Evolutionary conservation across 1,284 basidiomycete species (phyloP).

Genomic region (Peniophora sp.): DNA sequence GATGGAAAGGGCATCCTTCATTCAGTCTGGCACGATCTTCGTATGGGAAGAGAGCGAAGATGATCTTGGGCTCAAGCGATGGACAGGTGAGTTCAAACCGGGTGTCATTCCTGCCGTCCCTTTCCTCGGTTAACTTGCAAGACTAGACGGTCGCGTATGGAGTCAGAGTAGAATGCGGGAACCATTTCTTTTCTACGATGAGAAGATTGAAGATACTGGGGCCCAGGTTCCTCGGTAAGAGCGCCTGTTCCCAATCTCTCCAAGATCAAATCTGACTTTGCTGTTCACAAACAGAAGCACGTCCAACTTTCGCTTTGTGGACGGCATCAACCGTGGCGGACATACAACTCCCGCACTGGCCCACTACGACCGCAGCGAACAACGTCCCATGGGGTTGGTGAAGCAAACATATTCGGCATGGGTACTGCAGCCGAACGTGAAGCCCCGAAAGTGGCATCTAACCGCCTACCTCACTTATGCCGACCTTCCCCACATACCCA

Average conservation of each 20-base stretch:
- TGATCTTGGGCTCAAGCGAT: constrained; percentile 50
- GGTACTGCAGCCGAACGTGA: constrained; percentile 39
- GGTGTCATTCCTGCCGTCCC: not conserved
- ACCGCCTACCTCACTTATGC: constrained; percentile 59
- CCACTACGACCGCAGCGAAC: constrained; percentile 47
- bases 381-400: constrained; percentile 45
- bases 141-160: constrained; percentile 53
- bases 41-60: constrained; percentile 63
- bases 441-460: constrained; percentile 52
- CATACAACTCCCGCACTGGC: constrained; percentile 47
- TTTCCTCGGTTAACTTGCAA: not conserved
- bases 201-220: constrained; percentile 37
- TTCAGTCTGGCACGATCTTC: constrained; percentile 54
- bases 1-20: constrained; percentile 44
- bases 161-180: constrained; percentile 59
- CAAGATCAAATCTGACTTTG: constrained; percentile 10
- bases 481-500: constrained; percentile 50
- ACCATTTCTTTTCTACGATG: constrained; percentile 64
- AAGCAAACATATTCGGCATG: constrained; percentile 62
- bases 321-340: constrained; percentile 39
- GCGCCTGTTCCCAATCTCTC: constrained; percentile 3
- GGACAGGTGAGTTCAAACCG: constrained; percentile 45
- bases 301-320: constrained; percentile 47
- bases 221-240: constrained; percentile 33
- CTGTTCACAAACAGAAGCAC: constrained; percentile 23